Base-by-base conservation (phyloP, 768 basidiomycete species). In the Mycena metata region DNA sequence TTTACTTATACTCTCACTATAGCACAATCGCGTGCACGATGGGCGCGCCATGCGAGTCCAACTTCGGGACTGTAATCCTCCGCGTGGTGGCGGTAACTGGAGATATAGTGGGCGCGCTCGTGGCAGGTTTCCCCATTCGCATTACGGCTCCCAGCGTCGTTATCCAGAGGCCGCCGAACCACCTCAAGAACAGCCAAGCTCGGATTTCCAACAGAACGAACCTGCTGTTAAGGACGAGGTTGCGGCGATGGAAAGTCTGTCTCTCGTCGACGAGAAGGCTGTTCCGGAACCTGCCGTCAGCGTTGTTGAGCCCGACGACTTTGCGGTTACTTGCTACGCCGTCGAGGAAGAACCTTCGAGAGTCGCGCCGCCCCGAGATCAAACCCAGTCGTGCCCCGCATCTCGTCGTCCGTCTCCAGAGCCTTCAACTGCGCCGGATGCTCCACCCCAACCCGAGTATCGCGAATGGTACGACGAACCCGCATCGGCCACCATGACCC, bases 31-130 rank as follows among this genome's bases (percentile, higher is more conserved):
- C 47, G 76, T 89, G 16, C 84, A 91, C 64, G 87, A 89, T 60
- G 92, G 92, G 30, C 89, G 91, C 50, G 82, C 88, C 5, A 89
- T 95, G 76, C 88, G 92, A 21, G 92, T 95, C 41, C 91, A 93
- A 71, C 79, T 94, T 42, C 86, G 92, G 47, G 91, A 93, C 69
- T 86, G 86, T 73, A 88, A 91, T 69, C 87, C 88, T 36, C 79
- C 81, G n/a, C 86, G 86, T 51, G 82, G 83, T 19, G 82, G 83
- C n/a, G 82, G 83, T 21, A 78, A 78, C 33, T 88, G 84, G 84
- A 84, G 81, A 71, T 80, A 58, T 30, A 51, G 74, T 69, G 81
- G 79, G 43, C 83, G 83, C 60, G 83, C 80, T 39, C 85, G 85
- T 19, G 84, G 84, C n/a, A 78, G 83, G 26, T 79, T 76, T 64